Evolutionary conservation across 352 stramenopile species (phyloP).

Genomic region (Albugo laibachii): DNA sequence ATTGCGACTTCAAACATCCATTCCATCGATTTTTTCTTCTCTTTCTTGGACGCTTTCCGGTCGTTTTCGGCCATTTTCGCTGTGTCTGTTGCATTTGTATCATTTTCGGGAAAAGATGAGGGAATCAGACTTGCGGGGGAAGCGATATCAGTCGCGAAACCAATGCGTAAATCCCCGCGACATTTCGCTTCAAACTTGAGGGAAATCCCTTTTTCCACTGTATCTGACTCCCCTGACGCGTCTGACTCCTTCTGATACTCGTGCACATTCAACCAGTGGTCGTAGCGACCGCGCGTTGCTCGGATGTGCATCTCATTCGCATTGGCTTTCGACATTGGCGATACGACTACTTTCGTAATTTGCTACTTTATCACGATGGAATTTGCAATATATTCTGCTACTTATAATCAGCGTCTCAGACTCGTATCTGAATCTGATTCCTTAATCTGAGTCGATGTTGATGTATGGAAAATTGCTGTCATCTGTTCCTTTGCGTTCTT

Average conservation of each 20-base stretch:
- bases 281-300: too few relatives aligned
- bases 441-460: too few relatives aligned
- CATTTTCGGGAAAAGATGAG: neutral
- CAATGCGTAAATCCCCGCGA: slow-evolving; percentile 45
- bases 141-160: slow-evolving; percentile 19
- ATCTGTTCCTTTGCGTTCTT: too few relatives aligned
- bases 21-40: neutral
- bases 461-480: too few relatives aligned
- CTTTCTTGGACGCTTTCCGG: neutral
- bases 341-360: too few relatives aligned
- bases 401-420: too few relatives aligned
- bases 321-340: too few relatives aligned
- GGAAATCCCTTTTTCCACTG: slow-evolving; percentile 15
- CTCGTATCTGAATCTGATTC: too few relatives aligned
- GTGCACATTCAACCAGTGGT: too few relatives aligned
- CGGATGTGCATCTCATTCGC: too few relatives aligned
- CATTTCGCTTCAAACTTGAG: slow-evolving; percentile 46
- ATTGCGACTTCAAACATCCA: slow-evolving; percentile 48
- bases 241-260: neutral
- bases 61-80: slow-evolving; percentile 6
- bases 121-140: neutral
- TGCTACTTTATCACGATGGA: too few relatives aligned
- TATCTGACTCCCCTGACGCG: neutral
- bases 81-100: neutral
- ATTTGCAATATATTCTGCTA: too few relatives aligned